Base-by-base conservation (phyloP, 257 asterid genomes). In the Ligustrum vulgare region DNA sequence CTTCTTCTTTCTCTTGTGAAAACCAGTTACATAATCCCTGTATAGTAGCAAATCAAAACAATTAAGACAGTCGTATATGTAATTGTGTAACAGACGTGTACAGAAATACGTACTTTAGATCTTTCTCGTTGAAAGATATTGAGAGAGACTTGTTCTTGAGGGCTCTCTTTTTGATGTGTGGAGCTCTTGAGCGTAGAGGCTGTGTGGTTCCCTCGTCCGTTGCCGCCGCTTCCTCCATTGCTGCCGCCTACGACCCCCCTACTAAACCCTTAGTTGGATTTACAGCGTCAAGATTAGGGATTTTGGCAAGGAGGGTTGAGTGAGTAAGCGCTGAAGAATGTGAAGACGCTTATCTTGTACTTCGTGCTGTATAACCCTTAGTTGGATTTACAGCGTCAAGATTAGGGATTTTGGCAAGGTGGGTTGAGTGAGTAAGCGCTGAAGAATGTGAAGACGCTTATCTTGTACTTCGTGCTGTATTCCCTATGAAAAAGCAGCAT, bases 1-100 rank as follows among this genome's bases (percentile, higher is more conserved):
- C 94, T 93, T 93, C 94, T 95, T 95, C 91, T 93, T 93, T 81
- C 99, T 88, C 92, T 95, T 93, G 83, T 95, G 99, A 80, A 95
- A 93, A 80, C 99, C 99, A 82, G 93, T 84, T 43, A 95, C 98
- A 43, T 25, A 95, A 83, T 95, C 92, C 75, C 99, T 94, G n/a
- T 67, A 81, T 4, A 56, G n/a, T 31, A 28, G 64, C 56, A 49
- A 32, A 10, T 9, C 70, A 35, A 64, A n/a, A 6, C 0, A 34
- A 10, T 31, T 63, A 22, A 72, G 25, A 74, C 20, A 13, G 22
- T 0, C 1, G 7, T 60, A 6, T 60, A 23, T 20, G 31, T 60
- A 5, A 8, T 6, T 3, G 7, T 60, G 2, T n/a, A n/a, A 60
- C 9, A 31, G 18, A 33, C 12, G 12, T 8, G 32, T 8, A 60